Evolutionary conservation across 371 early-diverging fungal genomes (phyloP).

Genomic region (Smittium mucronatum): DNA sequence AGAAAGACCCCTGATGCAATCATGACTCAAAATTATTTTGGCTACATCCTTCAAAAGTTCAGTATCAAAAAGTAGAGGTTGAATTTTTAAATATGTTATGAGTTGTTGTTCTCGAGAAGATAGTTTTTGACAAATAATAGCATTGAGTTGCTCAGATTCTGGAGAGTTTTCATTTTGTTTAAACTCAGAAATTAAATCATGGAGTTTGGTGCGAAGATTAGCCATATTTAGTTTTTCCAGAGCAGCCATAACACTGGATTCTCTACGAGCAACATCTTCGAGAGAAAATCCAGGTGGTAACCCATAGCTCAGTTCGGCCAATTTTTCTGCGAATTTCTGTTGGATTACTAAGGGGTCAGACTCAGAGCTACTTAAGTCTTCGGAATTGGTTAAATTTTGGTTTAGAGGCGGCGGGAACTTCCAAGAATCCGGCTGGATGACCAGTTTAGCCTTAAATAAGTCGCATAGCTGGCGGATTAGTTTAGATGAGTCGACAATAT

Average conservation of each 20-base stretch:
- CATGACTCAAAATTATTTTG: slow-evolving; percentile 32
- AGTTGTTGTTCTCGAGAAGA: slow-evolving; percentile 23
- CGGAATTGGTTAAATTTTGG: neutral
- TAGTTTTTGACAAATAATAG: slow-evolving; percentile 21
- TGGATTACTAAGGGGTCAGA: neutral
- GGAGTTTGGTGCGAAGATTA: slow-evolving; percentile 23
- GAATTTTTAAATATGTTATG: slow-evolving; percentile 18
- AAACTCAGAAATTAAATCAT: slow-evolving; percentile 16
- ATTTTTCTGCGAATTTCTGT: slow-evolving; percentile 13
- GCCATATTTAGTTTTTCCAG: slow-evolving; percentile 30
- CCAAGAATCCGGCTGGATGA: slow-evolving; percentile 20
- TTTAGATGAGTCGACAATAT: slow-evolving; percentile 10
- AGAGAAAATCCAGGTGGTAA: slow-evolving; percentile 31
- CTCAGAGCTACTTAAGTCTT: neutral
- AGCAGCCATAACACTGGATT: slow-evolving; percentile 26
- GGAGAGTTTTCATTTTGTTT: neutral
- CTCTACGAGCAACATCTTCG: slow-evolving; percentile 23
- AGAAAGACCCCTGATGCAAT: slow-evolving; percentile 29
- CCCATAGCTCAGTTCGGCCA: slow-evolving; percentile 22
- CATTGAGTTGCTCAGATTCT: slow-evolving; percentile 10
- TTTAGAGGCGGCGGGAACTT: slow-evolving; percentile 17
- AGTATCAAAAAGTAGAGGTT: slow-evolving; percentile 29
- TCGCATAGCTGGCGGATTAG: slow-evolving; percentile 22
- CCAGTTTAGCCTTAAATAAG: slow-evolving; percentile 29
- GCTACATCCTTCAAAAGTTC: slow-evolving; percentile 24